Evolutionary conservation across 257 asterid species (phyloP).

Genomic region (Ehretia macrophylla): DNA sequence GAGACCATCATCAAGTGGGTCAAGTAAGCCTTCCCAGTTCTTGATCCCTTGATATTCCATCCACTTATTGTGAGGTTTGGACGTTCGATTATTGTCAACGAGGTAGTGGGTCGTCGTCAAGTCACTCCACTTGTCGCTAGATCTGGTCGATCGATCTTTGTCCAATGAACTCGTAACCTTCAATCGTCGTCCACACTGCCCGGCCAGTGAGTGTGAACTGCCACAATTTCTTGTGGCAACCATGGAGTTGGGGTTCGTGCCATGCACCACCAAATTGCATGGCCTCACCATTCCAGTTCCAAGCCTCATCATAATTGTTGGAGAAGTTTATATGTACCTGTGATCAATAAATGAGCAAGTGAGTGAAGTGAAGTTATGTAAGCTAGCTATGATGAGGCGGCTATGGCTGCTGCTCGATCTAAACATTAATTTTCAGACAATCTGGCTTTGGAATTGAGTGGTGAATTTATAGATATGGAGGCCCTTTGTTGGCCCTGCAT

Average conservation of each 20-base stretch:
- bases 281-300: neutral
- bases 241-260: neutral
- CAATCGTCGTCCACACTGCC: neutral
- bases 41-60: constrained; percentile 81
- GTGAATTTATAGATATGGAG: neutral
- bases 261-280: neutral
- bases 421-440: too few species aligned
- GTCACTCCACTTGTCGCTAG: too few species aligned
- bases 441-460: neutral
- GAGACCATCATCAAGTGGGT: constrained; percentile 75
- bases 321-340: too few species aligned
- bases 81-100: constrained; percentile 8
- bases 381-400: neutral
- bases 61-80: constrained; percentile 54
- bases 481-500: too few species aligned
- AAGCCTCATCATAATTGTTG: neutral
- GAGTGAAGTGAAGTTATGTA: neutral
- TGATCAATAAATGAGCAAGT: neutral
- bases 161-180: neutral
- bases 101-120: too few species aligned
- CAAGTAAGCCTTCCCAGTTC: constrained; percentile 91
- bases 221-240: neutral
- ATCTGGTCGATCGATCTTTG: neutral
- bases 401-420: neutral
- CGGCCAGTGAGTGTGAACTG: neutral